Evolutionary conservation across 768 basidiomycete species (phyloP).

Genomic region (Russula vinacea): DNA sequence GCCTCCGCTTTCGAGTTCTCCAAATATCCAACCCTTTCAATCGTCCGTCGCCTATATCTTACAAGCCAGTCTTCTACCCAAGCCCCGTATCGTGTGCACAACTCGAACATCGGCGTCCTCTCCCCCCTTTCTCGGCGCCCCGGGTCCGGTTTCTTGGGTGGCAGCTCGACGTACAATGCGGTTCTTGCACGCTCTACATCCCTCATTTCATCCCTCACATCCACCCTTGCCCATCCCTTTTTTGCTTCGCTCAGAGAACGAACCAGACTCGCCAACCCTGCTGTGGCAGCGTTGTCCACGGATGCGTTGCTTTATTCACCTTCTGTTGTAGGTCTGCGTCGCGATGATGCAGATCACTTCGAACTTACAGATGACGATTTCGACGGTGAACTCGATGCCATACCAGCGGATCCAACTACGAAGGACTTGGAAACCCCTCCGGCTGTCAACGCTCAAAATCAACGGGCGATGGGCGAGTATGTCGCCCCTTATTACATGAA

Average conservation of each 20-base stretch:
- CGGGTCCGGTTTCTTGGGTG: slow-evolving; percentile 21
- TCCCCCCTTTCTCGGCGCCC: slow-evolving; percentile 21
- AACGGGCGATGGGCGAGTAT: slow-evolving; percentile 27
- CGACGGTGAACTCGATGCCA: slow-evolving; percentile 26
- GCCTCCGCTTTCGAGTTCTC: slow-evolving; percentile 26
- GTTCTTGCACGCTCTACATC: slow-evolving; percentile 26
- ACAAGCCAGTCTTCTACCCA: not conserved
- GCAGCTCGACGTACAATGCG: slow-evolving; percentile 20
- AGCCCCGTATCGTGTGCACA: slow-evolving; percentile 6
- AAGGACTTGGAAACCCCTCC: slow-evolving; percentile 25
- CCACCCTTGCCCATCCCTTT: slow-evolving; percentile 17
- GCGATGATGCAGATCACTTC: slow-evolving; percentile 28
- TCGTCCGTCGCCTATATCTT: slow-evolving; percentile 25
- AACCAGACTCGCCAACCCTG: slow-evolving; percentile 2
- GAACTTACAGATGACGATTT: slow-evolving; percentile 24
- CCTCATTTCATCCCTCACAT: slow-evolving; percentile 24
- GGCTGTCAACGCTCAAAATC: slow-evolving; percentile 27
- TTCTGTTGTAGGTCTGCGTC: slow-evolving; percentile 27
- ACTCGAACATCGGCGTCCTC: slow-evolving; percentile 24
- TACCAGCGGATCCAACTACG: slow-evolving; percentile 30
- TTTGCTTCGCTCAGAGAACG: slow-evolving; percentile 13
- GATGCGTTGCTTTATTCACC: slow-evolving; percentile 28
- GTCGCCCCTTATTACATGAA: slow-evolving; percentile 29
- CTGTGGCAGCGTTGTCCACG: slow-evolving; percentile 1
- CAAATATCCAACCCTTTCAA: slow-evolving; percentile 16